Base-by-base conservation (phyloP, 495 filamentous ascomycete species). In the Aspergillus nidulans region DNA sequence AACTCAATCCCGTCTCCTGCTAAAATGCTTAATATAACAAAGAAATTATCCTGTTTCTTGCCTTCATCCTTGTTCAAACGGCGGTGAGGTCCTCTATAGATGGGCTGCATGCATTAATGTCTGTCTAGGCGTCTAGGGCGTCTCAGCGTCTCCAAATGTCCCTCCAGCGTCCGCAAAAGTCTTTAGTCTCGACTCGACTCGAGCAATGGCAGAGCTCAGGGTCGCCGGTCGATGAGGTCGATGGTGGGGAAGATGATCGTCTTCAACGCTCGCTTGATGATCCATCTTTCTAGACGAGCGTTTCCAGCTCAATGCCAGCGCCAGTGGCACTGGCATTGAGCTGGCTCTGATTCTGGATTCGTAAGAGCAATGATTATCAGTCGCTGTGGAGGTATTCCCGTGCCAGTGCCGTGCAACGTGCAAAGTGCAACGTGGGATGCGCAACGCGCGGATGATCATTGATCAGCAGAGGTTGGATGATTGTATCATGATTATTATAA, bases 91-190 rank as follows among this genome's bases (percentile, higher is more conserved):
- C n/a, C n/a, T n/a, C n/a, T n/a, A n/a, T n/a, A n/a, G n/a, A n/a
- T 20, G 34, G 45, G 45, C 45, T 49, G 45, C 45, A 49, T 49
- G 45, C 45, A 36, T 36, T 21, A 18, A 49, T 19, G 45, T 13
- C n/a, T 16, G 26, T 49, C 45, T 28, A 16, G 8, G 24, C 2
- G 15, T 30, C 15, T 18, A 32, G 36, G 36, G 6, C 36, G 36
- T 39, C 36, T 39, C 36, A 18, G 36, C 36, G 36, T 5, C n/a
- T n/a, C n/a, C n/a, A n/a, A n/a, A n/a, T n/a, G n/a, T n/a, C n/a
- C n/a, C n/a, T n/a, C n/a, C n/a, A n/a, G n/a, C n/a, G 28, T n/a
- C 44, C 4, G 25, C 21, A 15, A 46, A 46, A 15, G 18, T 19
- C 4, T 4, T 18, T 15, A 23, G 41, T 23, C 41, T 43, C 41